A percentile compares a stretch with the other conserved stretches of the same genome.
phyloP scores from a whole-genome alignment of 495 filamentous ascomycete species.

The Aspergillus conjunctus region DNA sequence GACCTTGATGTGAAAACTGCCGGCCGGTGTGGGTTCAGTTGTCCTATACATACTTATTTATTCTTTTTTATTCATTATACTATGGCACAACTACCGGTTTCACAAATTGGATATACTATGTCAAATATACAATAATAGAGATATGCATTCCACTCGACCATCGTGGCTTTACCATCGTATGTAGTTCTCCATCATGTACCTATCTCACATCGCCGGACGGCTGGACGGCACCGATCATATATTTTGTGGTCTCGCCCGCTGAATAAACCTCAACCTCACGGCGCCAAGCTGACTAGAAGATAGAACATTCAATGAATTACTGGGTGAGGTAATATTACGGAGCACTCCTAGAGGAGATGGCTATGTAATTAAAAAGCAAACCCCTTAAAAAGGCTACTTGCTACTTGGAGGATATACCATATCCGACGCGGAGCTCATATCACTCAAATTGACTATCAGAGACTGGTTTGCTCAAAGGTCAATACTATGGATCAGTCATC shows the following conservation, averaged over 20 bases:
- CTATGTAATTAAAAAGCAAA: no score
- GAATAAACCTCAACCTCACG: neutral
- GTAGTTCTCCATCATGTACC: no score
- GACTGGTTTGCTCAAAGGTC: no score
- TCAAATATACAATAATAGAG: neutral
- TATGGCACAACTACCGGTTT: neutral
- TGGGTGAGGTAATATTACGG: no score
- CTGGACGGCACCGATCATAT: neutral
- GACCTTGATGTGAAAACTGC: slow-evolving; percentile 1
- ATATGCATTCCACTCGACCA: neutral
- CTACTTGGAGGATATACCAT: no score
- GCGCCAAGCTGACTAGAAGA: no score
- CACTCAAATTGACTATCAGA: no score
- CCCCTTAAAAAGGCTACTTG: no score
- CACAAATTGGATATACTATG: slow-evolving; percentile 3
- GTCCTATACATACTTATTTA: slow-evolving; percentile 1
- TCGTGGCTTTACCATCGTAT: neutral
- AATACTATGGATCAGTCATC: no score
- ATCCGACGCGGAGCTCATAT: no score
- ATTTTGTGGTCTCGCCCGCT: neutral
- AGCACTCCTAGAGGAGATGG: no score
- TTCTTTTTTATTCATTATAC: neutral
- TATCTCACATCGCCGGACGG: neutral
- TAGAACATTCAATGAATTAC: no score
- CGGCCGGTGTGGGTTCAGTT: neutral